Percentiles rank a stretch among this genome's conserved stretches.
Evolutionary conservation across 148 eudicot genomes (phyloP).

Genomic region (Persicaria tinctoria): DNA sequence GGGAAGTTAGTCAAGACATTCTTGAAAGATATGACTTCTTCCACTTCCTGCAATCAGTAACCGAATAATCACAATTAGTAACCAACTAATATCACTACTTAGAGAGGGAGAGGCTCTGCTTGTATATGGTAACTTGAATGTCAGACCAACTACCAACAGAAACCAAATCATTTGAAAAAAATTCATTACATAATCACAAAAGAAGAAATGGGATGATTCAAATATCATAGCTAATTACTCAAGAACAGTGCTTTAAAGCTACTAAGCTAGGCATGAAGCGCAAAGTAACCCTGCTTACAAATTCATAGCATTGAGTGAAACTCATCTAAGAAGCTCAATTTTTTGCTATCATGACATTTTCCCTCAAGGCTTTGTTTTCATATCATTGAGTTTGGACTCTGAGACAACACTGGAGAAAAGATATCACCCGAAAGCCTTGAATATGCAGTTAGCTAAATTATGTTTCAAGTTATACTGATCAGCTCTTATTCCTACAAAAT

Average conservation of each 20-base stretch:
- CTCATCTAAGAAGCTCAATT: neutral
- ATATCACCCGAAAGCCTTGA: neutral
- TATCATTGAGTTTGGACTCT: neutral
- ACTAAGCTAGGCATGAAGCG: neutral
- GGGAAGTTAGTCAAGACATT: slow-evolving; percentile 39
- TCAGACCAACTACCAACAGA: neutral
- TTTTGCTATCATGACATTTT: neutral
- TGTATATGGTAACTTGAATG: neutral
- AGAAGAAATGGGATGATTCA: neutral
- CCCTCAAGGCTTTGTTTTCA: neutral
- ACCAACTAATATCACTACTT: neutral
- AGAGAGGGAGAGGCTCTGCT: neutral
- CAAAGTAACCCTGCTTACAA: neutral
- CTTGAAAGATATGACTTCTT: slow-evolving; percentile 42
- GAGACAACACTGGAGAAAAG: neutral
- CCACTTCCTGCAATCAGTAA: slow-evolving; percentile 18
- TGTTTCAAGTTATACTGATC: neutral
- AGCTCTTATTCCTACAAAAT: neutral
- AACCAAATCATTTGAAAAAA: neutral
- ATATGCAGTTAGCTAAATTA: neutral
- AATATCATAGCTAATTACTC: too few relatives aligned
- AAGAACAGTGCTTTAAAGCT: too few relatives aligned
- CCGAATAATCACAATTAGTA: neutral
- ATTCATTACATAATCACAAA: slow-evolving; percentile 1
- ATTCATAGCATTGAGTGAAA: neutral